Percentiles rank a stretch among this genome's conserved stretches.
These are phyloP conservation scores for Allium sativum DNA, from an alignment of 106 monocot species.

Conservation along the genomic window DNA sequence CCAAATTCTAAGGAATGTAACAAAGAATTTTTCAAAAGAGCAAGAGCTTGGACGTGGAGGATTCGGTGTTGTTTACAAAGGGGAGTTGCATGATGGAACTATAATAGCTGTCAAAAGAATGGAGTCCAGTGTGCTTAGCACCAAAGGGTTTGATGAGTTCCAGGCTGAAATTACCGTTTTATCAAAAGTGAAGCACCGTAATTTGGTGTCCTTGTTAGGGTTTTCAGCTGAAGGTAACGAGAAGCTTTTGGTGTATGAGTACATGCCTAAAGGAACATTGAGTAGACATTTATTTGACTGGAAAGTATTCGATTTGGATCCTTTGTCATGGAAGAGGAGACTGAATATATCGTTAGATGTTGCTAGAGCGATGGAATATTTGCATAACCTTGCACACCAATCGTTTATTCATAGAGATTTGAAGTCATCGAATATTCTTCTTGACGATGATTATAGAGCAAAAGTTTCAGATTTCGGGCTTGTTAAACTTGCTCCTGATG, in stretches of 20 bases:
- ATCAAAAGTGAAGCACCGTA: constrained; percentile 42
- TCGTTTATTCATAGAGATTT: constrained; percentile 53
- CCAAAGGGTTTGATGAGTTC: constrained; percentile 33
- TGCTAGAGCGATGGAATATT: constrained; percentile 53
- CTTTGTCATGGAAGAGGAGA: constrained; percentile 47
- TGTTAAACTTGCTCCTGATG: constrained; percentile 51
- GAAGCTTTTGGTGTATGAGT: constrained; percentile 51
- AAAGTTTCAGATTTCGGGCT: constrained; percentile 57
- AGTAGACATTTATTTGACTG: constrained; percentile 49
- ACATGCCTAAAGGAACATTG: constrained; percentile 49
- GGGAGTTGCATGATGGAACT: constrained; percentile 39
- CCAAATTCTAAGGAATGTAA: constrained; percentile 26
- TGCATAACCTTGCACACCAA: constrained; percentile 47
- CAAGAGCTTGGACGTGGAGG: constrained; percentile 53
- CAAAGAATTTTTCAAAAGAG: constrained; percentile 29
- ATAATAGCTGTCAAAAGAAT: constrained; percentile 56
- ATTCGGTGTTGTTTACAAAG: constrained; percentile 54
- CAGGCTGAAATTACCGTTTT: constrained; percentile 48
- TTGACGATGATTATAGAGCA: constrained; percentile 38
- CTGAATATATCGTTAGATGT: constrained; percentile 53
- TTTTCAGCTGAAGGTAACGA: constrained; percentile 39
- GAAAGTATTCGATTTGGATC: constrained; percentile 22
- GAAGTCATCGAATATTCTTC: constrained; percentile 53
- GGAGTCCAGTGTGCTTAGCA: constrained; percentile 17
- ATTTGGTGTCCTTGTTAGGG: constrained; percentile 45